A percentile compares a stretch with the other conserved stretches of the same genome.
These are phyloP conservation scores for Raphanus sativus DNA, from an alignment of 345 rosid species.

Conservation along the genomic window DNA sequence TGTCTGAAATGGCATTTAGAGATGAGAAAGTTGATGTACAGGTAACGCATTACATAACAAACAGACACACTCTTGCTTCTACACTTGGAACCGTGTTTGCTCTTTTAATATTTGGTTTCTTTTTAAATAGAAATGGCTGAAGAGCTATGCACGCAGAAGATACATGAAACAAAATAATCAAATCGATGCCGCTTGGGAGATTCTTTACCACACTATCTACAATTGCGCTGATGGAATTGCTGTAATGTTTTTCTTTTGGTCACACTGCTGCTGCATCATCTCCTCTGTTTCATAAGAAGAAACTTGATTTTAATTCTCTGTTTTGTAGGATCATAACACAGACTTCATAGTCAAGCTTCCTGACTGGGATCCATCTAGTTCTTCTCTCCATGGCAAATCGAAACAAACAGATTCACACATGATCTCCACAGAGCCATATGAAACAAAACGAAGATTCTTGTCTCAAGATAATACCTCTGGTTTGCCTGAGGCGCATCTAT, in stretches of 20 bases:
- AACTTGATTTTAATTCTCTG: slow-evolving; percentile 4
- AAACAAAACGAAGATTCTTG: slow-evolving; percentile 65
- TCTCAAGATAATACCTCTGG: slow-evolving; percentile 44
- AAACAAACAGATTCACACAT: slow-evolving; percentile 39
- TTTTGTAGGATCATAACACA: slow-evolving; percentile 86
- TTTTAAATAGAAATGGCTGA: slow-evolving; percentile 70
- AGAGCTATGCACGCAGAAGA: slow-evolving; percentile 70
- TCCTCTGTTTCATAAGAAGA: neutral
- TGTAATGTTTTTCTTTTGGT: slow-evolving; percentile 50
- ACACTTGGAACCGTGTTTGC: slow-evolving; percentile 5
- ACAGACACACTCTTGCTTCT: neutral
- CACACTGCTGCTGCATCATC: slow-evolving; percentile 17
- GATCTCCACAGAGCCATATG: slow-evolving; percentile 25
- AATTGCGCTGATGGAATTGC: slow-evolving; percentile 77
- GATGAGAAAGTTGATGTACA: slow-evolving; percentile 62
- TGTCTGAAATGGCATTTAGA: slow-evolving; percentile 94
- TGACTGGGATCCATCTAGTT: slow-evolving; percentile 77
- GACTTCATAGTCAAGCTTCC: slow-evolving; percentile 92
- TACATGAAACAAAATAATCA: slow-evolving; percentile 69
- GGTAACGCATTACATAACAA: slow-evolving; percentile 45
- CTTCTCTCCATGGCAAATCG: slow-evolving; percentile 35
- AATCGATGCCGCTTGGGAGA: slow-evolving; percentile 74
- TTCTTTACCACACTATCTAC: slow-evolving; percentile 78
- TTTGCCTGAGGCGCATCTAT: slow-evolving; percentile 75
- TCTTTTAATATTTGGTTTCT: neutral